phyloP scores from a whole-genome alignment of 2,329 filamentous ascomycete genomes.

The Coniosporium uncinatum region DNA sequence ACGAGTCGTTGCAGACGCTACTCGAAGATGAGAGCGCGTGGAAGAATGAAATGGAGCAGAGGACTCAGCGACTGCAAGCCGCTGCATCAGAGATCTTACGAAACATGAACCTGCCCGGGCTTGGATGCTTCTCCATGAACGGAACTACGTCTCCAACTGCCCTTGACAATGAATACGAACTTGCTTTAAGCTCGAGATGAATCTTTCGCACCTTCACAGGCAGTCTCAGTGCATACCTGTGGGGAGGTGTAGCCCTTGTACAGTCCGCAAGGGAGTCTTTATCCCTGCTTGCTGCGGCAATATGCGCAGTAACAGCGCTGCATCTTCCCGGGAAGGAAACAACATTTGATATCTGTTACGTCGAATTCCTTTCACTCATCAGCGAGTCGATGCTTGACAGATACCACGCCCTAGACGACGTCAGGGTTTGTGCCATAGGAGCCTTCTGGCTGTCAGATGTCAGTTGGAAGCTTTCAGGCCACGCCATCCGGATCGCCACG shows the following conservation, averaged over 20 bases:
- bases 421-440: constrained; percentile 26
- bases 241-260: constrained; percentile 44
- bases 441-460: constrained; percentile 29
- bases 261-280: constrained; percentile 22
- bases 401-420: constrained; percentile 16
- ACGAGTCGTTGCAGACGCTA: constrained; percentile 50
- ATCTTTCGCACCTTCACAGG: constrained; percentile 45
- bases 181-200: neutral
- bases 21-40: constrained; percentile 38
- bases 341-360: constrained; percentile 7
- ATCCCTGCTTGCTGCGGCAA: constrained; percentile 5
- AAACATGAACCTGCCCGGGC: constrained; percentile 32
- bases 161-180: neutral
- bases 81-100: constrained; percentile 39
- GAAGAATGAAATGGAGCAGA: constrained; percentile 29
- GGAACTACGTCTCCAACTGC: neutral
- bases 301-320: constrained; percentile 7
- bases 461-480: constrained; percentile 18
- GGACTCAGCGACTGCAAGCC: constrained; percentile 35
- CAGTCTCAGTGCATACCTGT: constrained; percentile 44
- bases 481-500: constrained; percentile 28
- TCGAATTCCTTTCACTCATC: constrained; percentile 6
- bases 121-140: constrained; percentile 12
- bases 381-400: constrained; percentile 7
- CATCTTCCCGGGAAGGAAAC: constrained; percentile 8